Percentiles rank a stretch among this genome's conserved stretches.
These are phyloP conservation scores for Plasmodium relictum DNA, from an alignment of 169 alveolate genomes.

Conservation along the genomic window DNA sequence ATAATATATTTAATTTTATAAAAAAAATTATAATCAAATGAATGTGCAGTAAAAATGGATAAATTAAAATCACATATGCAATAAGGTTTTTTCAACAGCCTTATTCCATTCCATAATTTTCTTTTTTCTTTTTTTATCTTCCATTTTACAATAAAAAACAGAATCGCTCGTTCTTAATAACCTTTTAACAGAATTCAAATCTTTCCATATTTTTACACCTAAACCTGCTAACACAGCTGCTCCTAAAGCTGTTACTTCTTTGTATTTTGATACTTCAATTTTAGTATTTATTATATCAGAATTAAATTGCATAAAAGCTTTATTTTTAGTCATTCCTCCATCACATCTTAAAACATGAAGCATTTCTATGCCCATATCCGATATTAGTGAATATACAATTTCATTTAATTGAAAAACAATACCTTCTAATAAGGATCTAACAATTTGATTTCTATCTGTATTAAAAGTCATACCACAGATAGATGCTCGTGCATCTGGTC, in stretches of 20 bases:
- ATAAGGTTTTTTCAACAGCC: constrained; percentile 83
- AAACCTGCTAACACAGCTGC: constrained; percentile 94
- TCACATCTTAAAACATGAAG: constrained; percentile 90
- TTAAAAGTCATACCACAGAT: constrained; percentile 92
- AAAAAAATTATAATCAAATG: not conserved
- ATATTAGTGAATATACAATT: constrained; percentile 79
- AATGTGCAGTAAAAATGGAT: too few relatives aligned
- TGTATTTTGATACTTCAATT: constrained; percentile 75
- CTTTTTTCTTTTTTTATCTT: constrained; percentile 67
- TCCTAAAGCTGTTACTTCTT: constrained; percentile 92
- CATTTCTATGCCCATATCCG: constrained; percentile 79
- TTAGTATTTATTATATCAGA: constrained; percentile 87
- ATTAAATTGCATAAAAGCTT: constrained; percentile 87
- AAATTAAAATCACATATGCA: constrained; percentile 57
- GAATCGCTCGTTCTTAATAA: constrained; percentile 64
- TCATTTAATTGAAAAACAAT: constrained; percentile 91
- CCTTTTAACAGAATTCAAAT: constrained; percentile 79
- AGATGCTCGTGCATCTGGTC: constrained; percentile 93
- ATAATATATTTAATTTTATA: not conserved
- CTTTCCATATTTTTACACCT: constrained; percentile 85
- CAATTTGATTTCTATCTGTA: constrained; percentile 90
- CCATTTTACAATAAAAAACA: constrained; percentile 79
- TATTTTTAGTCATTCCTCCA: constrained; percentile 93
- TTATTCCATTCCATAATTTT: constrained; percentile 82
- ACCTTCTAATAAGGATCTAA: constrained; percentile 93